Conservation (phyloP, 1,139 yeast species). For the Lipomyces yarrowii region DNA sequence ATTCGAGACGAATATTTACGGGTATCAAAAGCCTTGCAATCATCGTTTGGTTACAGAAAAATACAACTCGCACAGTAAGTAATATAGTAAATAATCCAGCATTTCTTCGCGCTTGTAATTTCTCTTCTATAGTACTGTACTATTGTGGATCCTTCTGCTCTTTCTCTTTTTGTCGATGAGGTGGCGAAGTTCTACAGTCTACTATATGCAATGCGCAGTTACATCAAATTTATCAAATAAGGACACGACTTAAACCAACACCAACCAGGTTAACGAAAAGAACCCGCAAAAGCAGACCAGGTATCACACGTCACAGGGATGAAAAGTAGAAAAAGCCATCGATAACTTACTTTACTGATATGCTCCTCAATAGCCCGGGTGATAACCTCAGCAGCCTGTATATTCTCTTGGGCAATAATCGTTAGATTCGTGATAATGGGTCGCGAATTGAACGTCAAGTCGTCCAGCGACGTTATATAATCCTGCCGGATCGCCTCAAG, state of each 20-base stretch:
- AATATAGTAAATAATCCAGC: neutral
- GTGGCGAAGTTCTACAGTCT: constrained; percentile 1
- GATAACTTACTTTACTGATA: constrained; percentile 55
- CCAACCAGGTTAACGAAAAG: neutral
- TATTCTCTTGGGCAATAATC: constrained; percentile 83
- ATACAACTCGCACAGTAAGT: neutral
- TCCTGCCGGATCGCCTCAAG: constrained; percentile 57
- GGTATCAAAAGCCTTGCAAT: neutral
- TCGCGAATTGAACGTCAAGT: constrained; percentile 82
- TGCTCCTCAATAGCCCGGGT: constrained; percentile 70
- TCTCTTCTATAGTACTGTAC: neutral
- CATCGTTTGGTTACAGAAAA: neutral
- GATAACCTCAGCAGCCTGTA: constrained; percentile 73
- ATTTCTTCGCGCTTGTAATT: neutral
- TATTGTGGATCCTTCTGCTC: neutral
- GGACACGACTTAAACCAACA: neutral
- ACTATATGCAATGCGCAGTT: neutral
- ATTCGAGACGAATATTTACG: neutral
- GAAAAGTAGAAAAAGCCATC: neutral
- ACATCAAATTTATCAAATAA: neutral
- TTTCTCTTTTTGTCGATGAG: neutral
- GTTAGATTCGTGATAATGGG: constrained; percentile 88
- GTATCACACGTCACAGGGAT: neutral
- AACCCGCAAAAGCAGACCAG: neutral
- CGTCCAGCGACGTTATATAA: constrained; percentile 67